phyloP scores from a whole-genome alignment of 257 asterid genomes.

The Nicotiana tabacum region DNA sequence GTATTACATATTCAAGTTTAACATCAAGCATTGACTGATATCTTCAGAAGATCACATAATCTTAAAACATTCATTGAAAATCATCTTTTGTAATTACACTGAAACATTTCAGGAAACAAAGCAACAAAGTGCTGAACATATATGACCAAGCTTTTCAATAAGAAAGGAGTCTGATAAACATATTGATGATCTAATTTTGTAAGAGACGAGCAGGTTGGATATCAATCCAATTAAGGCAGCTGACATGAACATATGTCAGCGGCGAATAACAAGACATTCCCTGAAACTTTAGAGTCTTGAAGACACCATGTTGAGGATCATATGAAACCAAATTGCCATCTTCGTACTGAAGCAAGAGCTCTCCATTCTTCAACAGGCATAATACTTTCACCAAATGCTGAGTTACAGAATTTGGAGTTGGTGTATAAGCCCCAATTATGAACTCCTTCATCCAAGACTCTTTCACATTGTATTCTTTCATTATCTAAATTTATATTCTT shows the following conservation, averaged over 20 bases:
- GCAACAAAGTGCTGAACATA: not conserved
- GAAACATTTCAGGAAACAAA: too few relatives aligned
- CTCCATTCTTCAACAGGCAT: slow-evolving; percentile 20
- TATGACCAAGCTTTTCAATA: not conserved
- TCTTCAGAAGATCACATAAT: too few relatives aligned
- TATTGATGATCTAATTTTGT: not conserved
- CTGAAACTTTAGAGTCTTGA: slow-evolving; percentile 13
- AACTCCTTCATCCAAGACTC: slow-evolving; percentile 26
- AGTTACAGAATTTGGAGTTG: not conserved
- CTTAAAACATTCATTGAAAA: too few relatives aligned
- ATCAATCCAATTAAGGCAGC: slow-evolving; percentile 30
- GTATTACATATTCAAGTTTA: too few relatives aligned
- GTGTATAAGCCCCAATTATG: slow-evolving; percentile 18
- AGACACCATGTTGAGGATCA: slow-evolving; percentile 8
- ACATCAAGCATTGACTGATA: too few relatives aligned
- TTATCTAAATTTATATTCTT: too few relatives aligned
- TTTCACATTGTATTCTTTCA: slow-evolving; percentile 28
- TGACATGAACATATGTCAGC: slow-evolving; percentile 28
- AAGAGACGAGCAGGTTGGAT: not conserved
- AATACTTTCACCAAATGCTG: not conserved
- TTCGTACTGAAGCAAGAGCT: slow-evolving; percentile 26
- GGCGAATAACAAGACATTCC: slow-evolving; percentile 30
- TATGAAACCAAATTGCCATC: slow-evolving; percentile 32
- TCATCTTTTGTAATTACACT: too few relatives aligned
- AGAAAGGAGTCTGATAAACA: not conserved